Base-by-base conservation (phyloP, 805 yeast species). In the Cyberlindnera nakhonratchasimensis region DNA sequence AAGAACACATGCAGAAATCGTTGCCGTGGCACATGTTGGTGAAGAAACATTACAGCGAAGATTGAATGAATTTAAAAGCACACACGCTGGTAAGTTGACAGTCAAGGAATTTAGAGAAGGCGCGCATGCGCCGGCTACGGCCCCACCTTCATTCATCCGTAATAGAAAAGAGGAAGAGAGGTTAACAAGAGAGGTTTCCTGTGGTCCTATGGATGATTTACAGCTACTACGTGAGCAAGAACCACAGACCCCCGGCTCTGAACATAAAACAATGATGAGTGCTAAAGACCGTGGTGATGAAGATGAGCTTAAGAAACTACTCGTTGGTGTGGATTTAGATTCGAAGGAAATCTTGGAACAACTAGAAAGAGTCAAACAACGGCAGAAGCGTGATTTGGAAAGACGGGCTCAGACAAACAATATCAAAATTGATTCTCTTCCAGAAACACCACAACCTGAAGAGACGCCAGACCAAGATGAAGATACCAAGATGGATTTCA, bases 1-100 rank as follows among this genome's bases (percentile, higher is more conserved):
- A 58, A 74, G 98, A 57, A 82, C 95, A 3, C 96, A 91, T 61
- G 77, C 90, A 1, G 98, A 95, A 61, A 83, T 93, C 40, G 97
- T 91, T 14, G 91, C 95, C 0, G 93, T 93, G 7, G 91, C 98
- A 1, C 96, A 88, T 61, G 90, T 93, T 20, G 96, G 96, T 6
- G 95, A 88, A 55, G 93, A 86, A 46, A 95, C 99, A 1, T 72
- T 93, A 36, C 98, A 93, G 60, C 77, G 86, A 51, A 74, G 99
- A 52, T 72, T 93, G 51, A 84, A 84, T 53, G 99, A 93, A 65
- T 93, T 93, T 59, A 82, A 79, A 51, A 71, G 72, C 40, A 89
- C 98, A 0, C 68, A 75, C 14, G 80, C 96, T 0, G 95, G 88
- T 1, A 66, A 68, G 9, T 64, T 91, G 47, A 79, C 96, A 0